Conservation (phyloP, 2,329 filamentous ascomycete genomes). For the Xylariaceae sp. region DNA sequence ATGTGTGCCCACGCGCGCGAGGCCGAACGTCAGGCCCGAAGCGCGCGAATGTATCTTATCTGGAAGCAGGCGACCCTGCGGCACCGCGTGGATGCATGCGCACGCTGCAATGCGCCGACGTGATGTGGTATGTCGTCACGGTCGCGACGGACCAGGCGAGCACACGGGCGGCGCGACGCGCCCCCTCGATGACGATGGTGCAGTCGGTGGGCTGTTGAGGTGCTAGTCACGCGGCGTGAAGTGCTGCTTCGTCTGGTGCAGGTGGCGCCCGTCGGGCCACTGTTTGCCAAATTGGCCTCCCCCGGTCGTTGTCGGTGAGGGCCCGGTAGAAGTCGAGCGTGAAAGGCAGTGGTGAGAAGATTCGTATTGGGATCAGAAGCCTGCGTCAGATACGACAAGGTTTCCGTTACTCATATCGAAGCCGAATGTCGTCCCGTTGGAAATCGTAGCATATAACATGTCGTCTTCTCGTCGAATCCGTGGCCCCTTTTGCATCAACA, state of each 20-base stretch:
- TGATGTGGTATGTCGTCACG: constrained; percentile 48
- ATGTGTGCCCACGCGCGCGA: constrained; percentile 27
- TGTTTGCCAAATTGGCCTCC: constrained; percentile 46
- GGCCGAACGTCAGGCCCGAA: constrained; percentile 51
- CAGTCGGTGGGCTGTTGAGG: constrained; percentile 23
- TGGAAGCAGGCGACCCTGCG: constrained; percentile 41
- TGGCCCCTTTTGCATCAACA: constrained; percentile 4
- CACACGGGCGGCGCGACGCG: constrained; percentile 54
- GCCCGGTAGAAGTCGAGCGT: constrained; percentile 55
- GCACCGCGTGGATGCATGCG: constrained; percentile 40
- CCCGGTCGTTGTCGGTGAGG: constrained; percentile 58
- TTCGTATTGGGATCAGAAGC: constrained; percentile 22
- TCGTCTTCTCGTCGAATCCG: constrained; percentile 19
- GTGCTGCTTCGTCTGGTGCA: constrained; percentile 35
- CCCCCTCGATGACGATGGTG: constrained; percentile 36
- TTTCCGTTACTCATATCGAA: constrained; percentile 36
- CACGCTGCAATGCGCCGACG: constrained; percentile 38
- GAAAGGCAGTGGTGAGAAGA: constrained; percentile 36
- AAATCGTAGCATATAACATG: constrained; percentile 28
- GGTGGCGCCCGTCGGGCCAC: constrained; percentile 43
- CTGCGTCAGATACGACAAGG: constrained; percentile 34
- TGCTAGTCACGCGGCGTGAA: constrained; percentile 27
- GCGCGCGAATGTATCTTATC: constrained; percentile 53
- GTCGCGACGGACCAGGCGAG: constrained; percentile 52
- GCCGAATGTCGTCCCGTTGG: constrained; percentile 31